phyloP scores from a whole-genome alignment of 1,284 basidiomycete species.

The Coriolopsis trogii region DNA sequence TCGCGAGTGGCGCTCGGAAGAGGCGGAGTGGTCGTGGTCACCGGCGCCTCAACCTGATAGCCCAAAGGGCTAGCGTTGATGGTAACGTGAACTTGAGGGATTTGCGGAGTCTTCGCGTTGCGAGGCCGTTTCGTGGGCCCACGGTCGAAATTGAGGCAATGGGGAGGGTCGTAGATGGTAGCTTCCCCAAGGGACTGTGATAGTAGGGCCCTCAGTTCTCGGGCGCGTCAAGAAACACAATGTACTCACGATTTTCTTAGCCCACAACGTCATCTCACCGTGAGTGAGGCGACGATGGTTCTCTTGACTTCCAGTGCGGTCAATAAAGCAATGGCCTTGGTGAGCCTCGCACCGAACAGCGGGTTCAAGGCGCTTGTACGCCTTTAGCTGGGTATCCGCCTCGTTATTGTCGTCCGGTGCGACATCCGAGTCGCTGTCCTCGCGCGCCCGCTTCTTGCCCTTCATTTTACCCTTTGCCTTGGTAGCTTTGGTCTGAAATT shows the following conservation, averaged over 20 bases:
- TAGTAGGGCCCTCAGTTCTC: not conserved
- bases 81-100: not conserved
- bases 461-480: not conserved
- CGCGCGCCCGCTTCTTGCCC: not conserved
- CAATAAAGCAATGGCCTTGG: not conserved
- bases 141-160: not conserved
- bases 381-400: not conserved
- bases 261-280: not conserved
- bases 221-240: not conserved
- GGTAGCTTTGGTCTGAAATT: not conserved
- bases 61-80: not conserved
- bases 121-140: not conserved
- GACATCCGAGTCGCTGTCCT: not conserved
- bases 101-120: not conserved
- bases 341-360: not conserved
- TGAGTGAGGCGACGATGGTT: not conserved
- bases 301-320: not conserved
- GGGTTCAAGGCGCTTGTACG: not conserved
- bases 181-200: not conserved
- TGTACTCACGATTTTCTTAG: not conserved
- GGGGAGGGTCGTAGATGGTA: not conserved
- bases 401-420: not conserved
- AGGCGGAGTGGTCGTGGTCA: not conserved
- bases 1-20: not conserved
- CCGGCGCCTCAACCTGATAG: not conserved